Conservation (phyloP, 257 asterid genomes). For the Solanum bulbocastanum region DNA sequence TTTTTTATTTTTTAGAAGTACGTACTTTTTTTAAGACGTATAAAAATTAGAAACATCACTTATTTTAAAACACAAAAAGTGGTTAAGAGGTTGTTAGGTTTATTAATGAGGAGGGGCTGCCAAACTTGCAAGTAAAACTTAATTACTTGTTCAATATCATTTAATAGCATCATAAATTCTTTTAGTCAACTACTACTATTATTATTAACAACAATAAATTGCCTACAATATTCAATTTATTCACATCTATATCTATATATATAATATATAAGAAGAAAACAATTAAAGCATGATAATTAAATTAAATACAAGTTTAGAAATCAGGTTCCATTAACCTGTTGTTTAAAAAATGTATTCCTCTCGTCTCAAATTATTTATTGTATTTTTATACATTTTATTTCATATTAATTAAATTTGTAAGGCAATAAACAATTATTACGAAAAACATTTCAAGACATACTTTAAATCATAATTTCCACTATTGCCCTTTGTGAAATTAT, state of each 20-base stretch:
- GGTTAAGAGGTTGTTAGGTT: not conserved
- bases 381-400: not conserved
- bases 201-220: not conserved
- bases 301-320: not conserved
- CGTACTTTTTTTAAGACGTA: not conserved
- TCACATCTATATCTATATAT: not conserved
- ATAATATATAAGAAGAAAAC: not conserved
- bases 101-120: not conserved
- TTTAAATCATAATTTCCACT: no score
- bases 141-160: not conserved
- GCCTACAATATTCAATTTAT: not conserved
- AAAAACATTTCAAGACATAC: no score
- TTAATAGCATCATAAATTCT: not conserved
- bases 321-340: not conserved
- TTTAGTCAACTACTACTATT: not conserved
- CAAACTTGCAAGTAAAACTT: not conserved
- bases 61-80: not conserved
- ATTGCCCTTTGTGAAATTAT: no score
- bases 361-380: not conserved
- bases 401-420: no score
- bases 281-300: not conserved
- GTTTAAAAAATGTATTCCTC: not conserved
- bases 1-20: not conserved
- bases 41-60: no score
- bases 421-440: not conserved